A percentile compares a stretch with the other conserved stretches of the same genome.
Evolutionary conservation across 192 early-diverging fungal genomes (phyloP).

Genomic region (Borealophlyctis nickersoniae): DNA sequence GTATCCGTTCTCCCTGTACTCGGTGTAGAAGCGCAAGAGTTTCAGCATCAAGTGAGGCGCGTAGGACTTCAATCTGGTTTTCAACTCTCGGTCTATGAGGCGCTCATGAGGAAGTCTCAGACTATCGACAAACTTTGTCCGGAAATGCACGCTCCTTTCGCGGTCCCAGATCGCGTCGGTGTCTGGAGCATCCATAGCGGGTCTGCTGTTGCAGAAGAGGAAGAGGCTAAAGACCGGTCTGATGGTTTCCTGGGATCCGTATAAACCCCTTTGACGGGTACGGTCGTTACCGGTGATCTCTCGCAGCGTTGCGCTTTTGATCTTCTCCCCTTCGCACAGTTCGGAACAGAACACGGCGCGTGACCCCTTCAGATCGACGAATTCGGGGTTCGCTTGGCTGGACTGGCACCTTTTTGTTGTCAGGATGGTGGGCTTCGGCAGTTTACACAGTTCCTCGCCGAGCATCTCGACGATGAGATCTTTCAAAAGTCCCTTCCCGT

Average conservation of each 20-base stretch:
- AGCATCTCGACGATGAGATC: slow-evolving; percentile 3
- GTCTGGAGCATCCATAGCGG: slow-evolving; percentile 3
- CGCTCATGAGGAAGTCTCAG: neutral
- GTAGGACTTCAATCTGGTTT: neutral
- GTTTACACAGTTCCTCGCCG: neutral
- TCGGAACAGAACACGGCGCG: neutral
- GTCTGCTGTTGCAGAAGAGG: slow-evolving; percentile 6
- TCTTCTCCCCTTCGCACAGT: neutral
- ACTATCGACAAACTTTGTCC: neutral
- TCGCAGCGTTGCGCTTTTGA: slow-evolving; percentile 1
- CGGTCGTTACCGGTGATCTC: neutral
- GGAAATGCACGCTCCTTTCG: neutral
- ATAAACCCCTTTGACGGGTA: neutral
- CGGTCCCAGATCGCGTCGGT: slow-evolving; percentile 6
- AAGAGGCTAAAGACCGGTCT: neutral
- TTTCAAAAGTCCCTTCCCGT: slow-evolving; percentile 11
- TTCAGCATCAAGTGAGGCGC: slow-evolving; percentile 15
- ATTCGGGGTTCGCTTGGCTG: neutral
- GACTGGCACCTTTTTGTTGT: neutral
- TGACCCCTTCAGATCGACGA: neutral
- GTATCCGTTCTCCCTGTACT: slow-evolving; percentile 5
- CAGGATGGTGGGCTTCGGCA: neutral
- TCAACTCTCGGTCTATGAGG: neutral
- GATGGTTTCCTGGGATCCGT: slow-evolving; percentile 2
- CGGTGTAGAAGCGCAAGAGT: slow-evolving; percentile 3